Evolutionary conservation across 139 green algal species (phyloP).

Genomic region (Auxenochlorella pyrenoidosa): DNA sequence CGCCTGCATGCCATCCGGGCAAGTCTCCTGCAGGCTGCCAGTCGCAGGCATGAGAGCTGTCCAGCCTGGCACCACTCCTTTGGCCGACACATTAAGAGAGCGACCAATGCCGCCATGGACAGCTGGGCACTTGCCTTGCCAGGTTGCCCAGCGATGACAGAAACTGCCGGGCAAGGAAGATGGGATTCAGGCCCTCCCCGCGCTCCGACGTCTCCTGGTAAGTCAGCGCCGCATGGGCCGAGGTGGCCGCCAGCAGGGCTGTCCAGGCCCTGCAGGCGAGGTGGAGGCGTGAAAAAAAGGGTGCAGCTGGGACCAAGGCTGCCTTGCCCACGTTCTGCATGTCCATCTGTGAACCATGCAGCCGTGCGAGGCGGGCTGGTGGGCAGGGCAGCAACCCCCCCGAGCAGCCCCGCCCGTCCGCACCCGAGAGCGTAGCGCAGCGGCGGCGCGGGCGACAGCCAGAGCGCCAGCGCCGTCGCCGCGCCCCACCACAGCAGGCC

Average conservation of each 20-base stretch:
- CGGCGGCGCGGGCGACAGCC: neutral
- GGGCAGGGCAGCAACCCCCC: neutral
- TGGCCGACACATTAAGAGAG: too few species aligned
- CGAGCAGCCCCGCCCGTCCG: neutral
- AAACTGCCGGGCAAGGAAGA: conserved; percentile 1
- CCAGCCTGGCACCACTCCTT: too few species aligned
- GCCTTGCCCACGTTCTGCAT: too few species aligned
- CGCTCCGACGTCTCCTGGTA: conserved; percentile 1
- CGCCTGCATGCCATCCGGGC: neutral
- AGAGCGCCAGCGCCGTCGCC: conserved; percentile 36
- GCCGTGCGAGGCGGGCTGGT: too few species aligned
- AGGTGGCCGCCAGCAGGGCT: neutral
- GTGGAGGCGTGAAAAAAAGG: neutral
- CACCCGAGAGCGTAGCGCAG: conserved; percentile 24
- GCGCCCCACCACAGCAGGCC: conserved; percentile 46
- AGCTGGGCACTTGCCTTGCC: neutral
- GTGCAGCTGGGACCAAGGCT: too few species aligned
- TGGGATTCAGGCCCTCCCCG: neutral
- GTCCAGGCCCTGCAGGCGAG: conserved; percentile 11
- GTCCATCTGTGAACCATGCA: too few species aligned
- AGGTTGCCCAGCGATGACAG: conserved; percentile 13
- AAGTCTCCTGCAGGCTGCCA: too few species aligned
- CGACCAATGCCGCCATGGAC: too few species aligned
- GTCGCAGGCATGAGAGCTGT: too few species aligned
- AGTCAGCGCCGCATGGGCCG: conserved; percentile 11